Base-by-base conservation (phyloP, 352 stramenopile genomes). In the Globisporangium takayamanum region DNA sequence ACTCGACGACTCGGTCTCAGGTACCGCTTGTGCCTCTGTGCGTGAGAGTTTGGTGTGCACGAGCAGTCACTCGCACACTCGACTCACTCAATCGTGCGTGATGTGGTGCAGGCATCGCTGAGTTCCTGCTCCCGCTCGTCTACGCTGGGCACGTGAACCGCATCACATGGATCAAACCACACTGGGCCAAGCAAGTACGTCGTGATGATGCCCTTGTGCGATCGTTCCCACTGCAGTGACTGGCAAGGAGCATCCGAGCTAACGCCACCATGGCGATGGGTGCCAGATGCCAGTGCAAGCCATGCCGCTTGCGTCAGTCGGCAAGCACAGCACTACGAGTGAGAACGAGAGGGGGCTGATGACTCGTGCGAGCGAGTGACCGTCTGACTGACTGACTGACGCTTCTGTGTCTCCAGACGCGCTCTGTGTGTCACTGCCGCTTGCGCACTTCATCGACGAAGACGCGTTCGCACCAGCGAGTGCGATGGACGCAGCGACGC, bases 91-190 rank as follows among this genome's bases (percentile, higher is more conserved):
- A 42, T 28, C 8, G 33, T 14, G 12, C 26, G 22, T 18, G 30
- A 12, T n/a, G 20, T 2, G n/a, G 49, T 44, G 55, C 55, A 68
- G 87, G 86, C 16, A 96, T 95, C 60, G 85, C 87, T 10, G 87
- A 95, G 59, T 96, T 96, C 53, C 67, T 93, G 37, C 57, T 95
- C 39, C 87, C 87, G 12, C 54, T 92, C 15, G 76, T 91, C 16
- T 91, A 82, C 53, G 83, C 80, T 36, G 86, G 86, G 2, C 87
- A 96, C 53, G 80, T 94, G 41, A 73, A 66, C 36, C 69, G 76
- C 39, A 65, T 96, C 62, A 76, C 76, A 47, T 96, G 87, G 87
- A 66, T 95, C 52, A 91, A 92, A 55, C 74, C 86, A n/a, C 69
- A 71, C 3, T 96, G 87, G 87, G 77, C 84, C 2, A 66, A 45